These are phyloP conservation scores for Kalmanozyma brasiliensis DNA, from an alignment of 1,284 basidiomycete genomes.

Conservation along the genomic window DNA sequence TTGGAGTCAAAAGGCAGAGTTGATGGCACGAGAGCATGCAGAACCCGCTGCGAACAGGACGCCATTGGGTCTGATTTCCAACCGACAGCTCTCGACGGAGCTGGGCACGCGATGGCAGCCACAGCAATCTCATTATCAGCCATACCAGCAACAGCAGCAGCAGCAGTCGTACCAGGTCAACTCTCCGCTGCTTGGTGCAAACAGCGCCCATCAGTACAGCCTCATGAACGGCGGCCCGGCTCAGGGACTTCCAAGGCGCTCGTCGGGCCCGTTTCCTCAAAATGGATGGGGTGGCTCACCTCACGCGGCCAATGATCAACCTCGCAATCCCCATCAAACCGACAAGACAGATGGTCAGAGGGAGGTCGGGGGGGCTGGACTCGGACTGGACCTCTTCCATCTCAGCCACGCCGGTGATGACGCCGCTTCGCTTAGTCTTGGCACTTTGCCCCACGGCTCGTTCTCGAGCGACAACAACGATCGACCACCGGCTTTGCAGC, in stretches of 20 bases:
- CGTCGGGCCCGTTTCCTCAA: conserved; percentile 3
- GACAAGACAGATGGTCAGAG: conserved; percentile 11
- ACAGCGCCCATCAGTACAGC: conserved; percentile 1
- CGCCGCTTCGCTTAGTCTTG: background rate
- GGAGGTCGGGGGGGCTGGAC: conserved; percentile 1
- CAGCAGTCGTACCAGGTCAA: conserved; percentile 12
- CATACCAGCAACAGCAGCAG: conserved; percentile 6
- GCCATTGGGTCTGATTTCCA: conserved; percentile 15
- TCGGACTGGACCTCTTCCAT: conserved; percentile 18
- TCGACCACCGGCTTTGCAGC: conserved; percentile 1
- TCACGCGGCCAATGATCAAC: background rate
- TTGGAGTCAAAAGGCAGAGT: conserved; percentile 40
- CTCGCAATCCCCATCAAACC: background rate
- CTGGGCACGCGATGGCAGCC: conserved; percentile 18
- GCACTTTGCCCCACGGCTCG: conserved; percentile 6
- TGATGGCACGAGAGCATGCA: conserved; percentile 19
- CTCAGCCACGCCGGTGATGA: conserved; percentile 4
- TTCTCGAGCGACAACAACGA: conserved; percentile 1
- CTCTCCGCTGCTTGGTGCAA: conserved; percentile 10
- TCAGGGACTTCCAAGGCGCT: conserved; percentile 9
- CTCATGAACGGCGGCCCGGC: conserved; percentile 15
- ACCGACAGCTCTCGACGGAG: conserved; percentile 22
- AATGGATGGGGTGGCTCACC: background rate
- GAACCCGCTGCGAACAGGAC: conserved; percentile 8
- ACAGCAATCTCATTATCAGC: background rate